phyloP scores from a whole-genome alignment of 2,329 filamentous ascomycete genomes.

The Curvularia spicifera region DNA sequence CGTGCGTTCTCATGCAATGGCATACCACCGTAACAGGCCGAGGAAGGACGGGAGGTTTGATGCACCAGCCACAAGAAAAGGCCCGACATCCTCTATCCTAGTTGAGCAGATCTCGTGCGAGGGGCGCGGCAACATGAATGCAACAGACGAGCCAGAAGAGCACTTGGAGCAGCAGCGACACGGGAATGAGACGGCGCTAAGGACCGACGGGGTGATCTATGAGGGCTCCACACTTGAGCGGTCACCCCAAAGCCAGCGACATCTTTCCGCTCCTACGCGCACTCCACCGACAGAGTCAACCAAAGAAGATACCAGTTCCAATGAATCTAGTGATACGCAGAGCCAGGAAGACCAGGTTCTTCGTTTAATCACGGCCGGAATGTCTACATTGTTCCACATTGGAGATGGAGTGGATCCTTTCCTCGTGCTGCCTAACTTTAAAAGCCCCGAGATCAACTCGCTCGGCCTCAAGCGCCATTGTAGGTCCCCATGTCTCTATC shows the following conservation, averaged over 20 bases:
- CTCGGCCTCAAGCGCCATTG: conserved; percentile 29
- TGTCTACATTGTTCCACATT: conserved; percentile 21
- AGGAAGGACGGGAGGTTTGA: background rate
- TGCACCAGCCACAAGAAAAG: background rate
- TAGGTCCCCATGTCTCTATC: conserved; percentile 2
- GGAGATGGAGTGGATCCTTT: conserved; percentile 34
- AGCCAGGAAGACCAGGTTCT: conserved; percentile 23
- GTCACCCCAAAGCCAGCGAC: no score
- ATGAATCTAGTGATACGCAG: background rate
- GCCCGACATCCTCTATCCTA: background rate
- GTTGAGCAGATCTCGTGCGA: background rate
- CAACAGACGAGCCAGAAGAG: background rate
- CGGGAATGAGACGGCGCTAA: background rate
- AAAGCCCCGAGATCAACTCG: conserved; percentile 23
- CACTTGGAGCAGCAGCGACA: background rate
- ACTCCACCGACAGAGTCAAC: background rate
- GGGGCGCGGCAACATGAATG: no score
- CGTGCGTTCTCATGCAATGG: conserved; percentile 46
- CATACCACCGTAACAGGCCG: conserved; percentile 35
- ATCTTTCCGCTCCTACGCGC: background rate
- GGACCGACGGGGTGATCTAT: background rate
- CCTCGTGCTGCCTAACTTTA: conserved; percentile 30
- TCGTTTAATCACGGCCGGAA: conserved; percentile 20
- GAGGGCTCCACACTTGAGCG: background rate
- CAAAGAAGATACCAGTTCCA: background rate